Evolutionary conservation across 306 rosid species (phyloP).

Genomic region (Coriaria nepalensis): DNA sequence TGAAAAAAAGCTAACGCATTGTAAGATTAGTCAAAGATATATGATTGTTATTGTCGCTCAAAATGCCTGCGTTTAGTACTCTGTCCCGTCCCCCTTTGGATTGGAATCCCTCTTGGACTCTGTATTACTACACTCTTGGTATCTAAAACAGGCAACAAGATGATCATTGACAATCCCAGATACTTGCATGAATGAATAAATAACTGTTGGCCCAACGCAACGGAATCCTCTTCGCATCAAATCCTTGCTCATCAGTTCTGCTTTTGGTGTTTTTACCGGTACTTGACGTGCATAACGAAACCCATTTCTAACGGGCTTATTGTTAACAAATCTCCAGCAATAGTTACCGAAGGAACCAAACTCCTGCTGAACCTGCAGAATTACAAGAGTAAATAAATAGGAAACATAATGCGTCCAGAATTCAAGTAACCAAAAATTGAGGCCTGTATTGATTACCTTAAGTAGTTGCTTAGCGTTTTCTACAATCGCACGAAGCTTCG

Average conservation of each 20-base stretch:
- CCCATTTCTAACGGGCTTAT: slow-evolving; percentile 49
- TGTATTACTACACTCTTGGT: slow-evolving; percentile 38
- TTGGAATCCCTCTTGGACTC: slow-evolving; percentile 21
- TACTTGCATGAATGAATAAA: slow-evolving; percentile 88
- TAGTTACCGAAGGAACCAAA: slow-evolving; percentile 80
- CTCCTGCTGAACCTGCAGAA: slow-evolving; percentile 50
- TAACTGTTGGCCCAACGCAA: slow-evolving; percentile 78
- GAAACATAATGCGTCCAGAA: slow-evolving; percentile 7
- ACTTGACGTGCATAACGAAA: slow-evolving; percentile 67
- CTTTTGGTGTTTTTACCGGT: slow-evolving; percentile 79
- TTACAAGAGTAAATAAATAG: slow-evolving; percentile 3
- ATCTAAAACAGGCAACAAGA: slow-evolving; percentile 54
- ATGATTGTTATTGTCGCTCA: too few species aligned
- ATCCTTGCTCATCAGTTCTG: slow-evolving; percentile 78
- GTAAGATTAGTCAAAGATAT: too few species aligned
- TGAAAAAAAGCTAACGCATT: too few species aligned
- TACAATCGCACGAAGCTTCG: slow-evolving; percentile 75
- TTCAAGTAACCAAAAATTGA: background rate
- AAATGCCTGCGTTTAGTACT: background rate
- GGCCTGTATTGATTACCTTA: slow-evolving; percentile 35
- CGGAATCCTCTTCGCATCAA: slow-evolving; percentile 89
- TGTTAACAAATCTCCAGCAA: slow-evolving; percentile 80
- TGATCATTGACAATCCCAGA: slow-evolving; percentile 80
- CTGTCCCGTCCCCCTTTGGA: slow-evolving; percentile 20
- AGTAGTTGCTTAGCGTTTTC: slow-evolving; percentile 70